Percentiles rank a stretch among this genome's conserved stretches.
phyloP scores from a whole-genome alignment of 345 rosid genomes.

The Excoecaria agallocha region DNA sequence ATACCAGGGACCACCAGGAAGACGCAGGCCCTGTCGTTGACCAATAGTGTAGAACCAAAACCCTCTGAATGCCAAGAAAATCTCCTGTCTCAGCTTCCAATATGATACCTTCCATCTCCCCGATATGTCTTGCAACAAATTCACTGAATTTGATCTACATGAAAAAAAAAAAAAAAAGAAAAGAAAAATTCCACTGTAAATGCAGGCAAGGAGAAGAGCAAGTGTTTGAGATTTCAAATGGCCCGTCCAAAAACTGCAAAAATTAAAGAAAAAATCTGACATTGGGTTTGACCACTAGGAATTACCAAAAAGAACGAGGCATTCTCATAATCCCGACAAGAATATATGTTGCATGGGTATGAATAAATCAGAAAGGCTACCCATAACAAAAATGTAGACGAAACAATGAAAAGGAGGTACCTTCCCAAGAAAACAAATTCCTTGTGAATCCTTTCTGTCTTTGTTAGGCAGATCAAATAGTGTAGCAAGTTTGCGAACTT shows the following conservation, averaged over 20 bases:
- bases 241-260: neutral
- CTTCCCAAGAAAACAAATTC: constrained; percentile 96
- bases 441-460: constrained; percentile 91
- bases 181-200: neutral
- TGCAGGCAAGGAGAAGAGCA: neutral
- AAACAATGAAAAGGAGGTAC: constrained; percentile 29
- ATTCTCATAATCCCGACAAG: neutral
- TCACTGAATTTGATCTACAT: constrained; percentile 82
- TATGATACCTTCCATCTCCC: constrained; percentile 87
- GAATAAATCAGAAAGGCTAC: neutral
- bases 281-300: neutral
- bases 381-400: neutral
- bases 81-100: constrained; percentile 93
- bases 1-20: constrained; percentile 99
- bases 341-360: neutral
- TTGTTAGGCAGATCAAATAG: constrained; percentile 75
- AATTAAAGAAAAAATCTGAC: neutral
- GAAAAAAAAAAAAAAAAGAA: neutral
- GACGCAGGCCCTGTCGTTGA: constrained; percentile 90
- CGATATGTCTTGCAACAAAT: constrained; percentile 83
- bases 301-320: neutral
- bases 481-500: constrained; percentile 75
- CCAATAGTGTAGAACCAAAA: constrained; percentile 97
- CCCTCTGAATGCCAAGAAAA: constrained; percentile 79
- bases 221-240: neutral